phyloP scores from a whole-genome alignment of 2,329 filamentous ascomycete genomes.

The Monilinia fructicola region DNA sequence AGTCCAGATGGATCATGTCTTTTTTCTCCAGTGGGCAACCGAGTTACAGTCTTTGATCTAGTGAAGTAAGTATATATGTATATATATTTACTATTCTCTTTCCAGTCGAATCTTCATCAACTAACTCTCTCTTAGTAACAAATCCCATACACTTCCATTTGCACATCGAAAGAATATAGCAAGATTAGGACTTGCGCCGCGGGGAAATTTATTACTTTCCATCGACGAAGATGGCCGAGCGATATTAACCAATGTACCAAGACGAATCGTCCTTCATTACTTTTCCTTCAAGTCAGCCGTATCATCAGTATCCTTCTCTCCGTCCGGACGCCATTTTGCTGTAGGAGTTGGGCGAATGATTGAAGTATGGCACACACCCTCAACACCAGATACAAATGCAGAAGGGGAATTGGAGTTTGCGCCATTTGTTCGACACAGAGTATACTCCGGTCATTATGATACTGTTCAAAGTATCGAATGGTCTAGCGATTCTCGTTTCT shows the following conservation, averaged over 20 bases:
- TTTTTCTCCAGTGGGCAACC: slow-evolving; percentile 93
- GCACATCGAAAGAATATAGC: slow-evolving; percentile 92
- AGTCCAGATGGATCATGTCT: slow-evolving; percentile 94
- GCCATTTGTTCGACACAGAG: slow-evolving; percentile 85
- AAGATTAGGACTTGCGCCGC: slow-evolving; percentile 82
- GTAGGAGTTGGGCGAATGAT: slow-evolving; percentile 83
- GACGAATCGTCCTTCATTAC: slow-evolving; percentile 84
- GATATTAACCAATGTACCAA: slow-evolving; percentile 85
- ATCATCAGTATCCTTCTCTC: slow-evolving; percentile 84
- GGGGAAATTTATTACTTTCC: slow-evolving; percentile 87
- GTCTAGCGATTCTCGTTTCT: slow-evolving; percentile 95
- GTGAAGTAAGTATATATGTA: no score
- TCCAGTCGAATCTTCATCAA: neutral
- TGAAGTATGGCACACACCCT: slow-evolving; percentile 95
- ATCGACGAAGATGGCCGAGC: slow-evolving; percentile 93
- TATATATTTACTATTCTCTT: slow-evolving; percentile 19
- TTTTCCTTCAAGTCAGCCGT: slow-evolving; percentile 90
- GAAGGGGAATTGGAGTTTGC: slow-evolving; percentile 90
- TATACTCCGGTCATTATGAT: slow-evolving; percentile 87
- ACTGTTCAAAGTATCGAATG: slow-evolving; percentile 83
- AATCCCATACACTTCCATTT: slow-evolving; percentile 83
- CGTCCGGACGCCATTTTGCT: slow-evolving; percentile 86
- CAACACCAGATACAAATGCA: slow-evolving; percentile 75
- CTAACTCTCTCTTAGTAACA: slow-evolving; percentile 59
- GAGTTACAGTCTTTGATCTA: slow-evolving; percentile 92